Evolutionary conservation across 108 stramenopile genomes (phyloP).

Genomic region (Cyclotella baltica): DNA sequence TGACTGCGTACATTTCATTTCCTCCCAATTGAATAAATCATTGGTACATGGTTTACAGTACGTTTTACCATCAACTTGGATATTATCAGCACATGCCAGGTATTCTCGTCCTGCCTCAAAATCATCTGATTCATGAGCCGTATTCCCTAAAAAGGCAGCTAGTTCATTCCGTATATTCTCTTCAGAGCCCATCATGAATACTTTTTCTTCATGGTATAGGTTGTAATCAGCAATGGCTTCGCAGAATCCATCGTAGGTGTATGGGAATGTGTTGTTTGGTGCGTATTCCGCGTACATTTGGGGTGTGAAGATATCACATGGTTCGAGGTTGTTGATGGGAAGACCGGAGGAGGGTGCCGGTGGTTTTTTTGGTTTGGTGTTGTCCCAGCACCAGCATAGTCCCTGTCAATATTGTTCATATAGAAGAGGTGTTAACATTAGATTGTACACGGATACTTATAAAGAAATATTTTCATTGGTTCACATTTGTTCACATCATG

Average conservation of each 20-base stretch:
- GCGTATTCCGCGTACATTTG: conserved; percentile 25
- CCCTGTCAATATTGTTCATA: too few species aligned
- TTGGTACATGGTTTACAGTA: conserved; percentile 46
- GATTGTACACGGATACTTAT: too few species aligned
- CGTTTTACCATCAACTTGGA: conserved; percentile 37
- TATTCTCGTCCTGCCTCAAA: conserved; percentile 51
- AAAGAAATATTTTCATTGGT: too few species aligned
- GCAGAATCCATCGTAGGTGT: conserved; percentile 47
- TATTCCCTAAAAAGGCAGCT: conserved; percentile 51
- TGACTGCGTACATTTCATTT: conserved; percentile 8
- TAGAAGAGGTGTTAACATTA: too few species aligned
- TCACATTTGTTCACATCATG: too few species aligned
- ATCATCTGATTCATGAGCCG: conserved; percentile 48
- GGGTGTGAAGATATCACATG: conserved; percentile 32
- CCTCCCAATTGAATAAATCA: conserved; percentile 35
- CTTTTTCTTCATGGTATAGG: conserved; percentile 37
- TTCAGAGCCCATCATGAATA: conserved; percentile 40
- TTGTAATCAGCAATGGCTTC: conserved; percentile 43
- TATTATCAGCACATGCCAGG: conserved; percentile 44
- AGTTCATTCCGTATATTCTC: conserved; percentile 22
- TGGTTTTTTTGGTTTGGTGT: conserved; percentile 47
- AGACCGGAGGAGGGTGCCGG: conserved; percentile 42
- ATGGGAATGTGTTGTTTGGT: conserved; percentile 46
- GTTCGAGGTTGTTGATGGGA: background rate
- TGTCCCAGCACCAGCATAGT: conserved; percentile 49